Conservation (phyloP, 176 grass and related monocot species). For the Avena atlantica region DNA sequence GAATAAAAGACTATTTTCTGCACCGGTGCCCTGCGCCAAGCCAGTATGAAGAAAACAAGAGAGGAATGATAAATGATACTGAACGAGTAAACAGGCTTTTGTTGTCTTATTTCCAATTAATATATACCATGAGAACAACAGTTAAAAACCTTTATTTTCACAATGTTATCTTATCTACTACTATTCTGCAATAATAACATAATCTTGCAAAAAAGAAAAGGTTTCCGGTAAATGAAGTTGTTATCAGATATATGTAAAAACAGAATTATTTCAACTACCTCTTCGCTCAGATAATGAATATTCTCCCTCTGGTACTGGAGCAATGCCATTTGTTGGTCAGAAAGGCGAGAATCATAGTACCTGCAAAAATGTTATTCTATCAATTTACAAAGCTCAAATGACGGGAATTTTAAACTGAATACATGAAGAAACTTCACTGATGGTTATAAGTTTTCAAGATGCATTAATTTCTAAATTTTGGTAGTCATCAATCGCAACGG, state of each 20-base stretch:
- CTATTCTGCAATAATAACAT: neutral
- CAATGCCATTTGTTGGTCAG: conserved; percentile 97
- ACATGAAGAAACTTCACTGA: conserved; percentile 6
- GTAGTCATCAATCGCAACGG: neutral
- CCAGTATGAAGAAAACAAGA: neutral
- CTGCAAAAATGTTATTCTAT: conserved; percentile 42
- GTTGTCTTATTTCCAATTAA: neutral
- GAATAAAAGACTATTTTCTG: too few species aligned
- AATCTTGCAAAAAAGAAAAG: neutral
- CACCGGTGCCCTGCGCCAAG: neutral
- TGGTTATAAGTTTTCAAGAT: conserved; percentile 2
- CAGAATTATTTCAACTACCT: conserved; percentile 54
- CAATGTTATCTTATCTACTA: neutral
- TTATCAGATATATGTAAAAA: too few species aligned
- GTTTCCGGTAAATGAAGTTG: neutral
- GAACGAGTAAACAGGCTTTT: neutral
- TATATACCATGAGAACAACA: neutral
- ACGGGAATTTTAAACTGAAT: conserved; percentile 14
- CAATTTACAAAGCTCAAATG: neutral
- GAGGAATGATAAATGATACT: neutral
- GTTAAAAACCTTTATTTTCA: neutral
- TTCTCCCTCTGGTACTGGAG: conserved; percentile 98
- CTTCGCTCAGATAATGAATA: conserved; percentile 96
- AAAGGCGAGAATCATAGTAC: conserved; percentile 83
- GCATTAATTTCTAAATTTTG: neutral